phyloP scores from a whole-genome alignment of 2,329 filamentous ascomycete genomes.

The Meredithiella fracta region DNA sequence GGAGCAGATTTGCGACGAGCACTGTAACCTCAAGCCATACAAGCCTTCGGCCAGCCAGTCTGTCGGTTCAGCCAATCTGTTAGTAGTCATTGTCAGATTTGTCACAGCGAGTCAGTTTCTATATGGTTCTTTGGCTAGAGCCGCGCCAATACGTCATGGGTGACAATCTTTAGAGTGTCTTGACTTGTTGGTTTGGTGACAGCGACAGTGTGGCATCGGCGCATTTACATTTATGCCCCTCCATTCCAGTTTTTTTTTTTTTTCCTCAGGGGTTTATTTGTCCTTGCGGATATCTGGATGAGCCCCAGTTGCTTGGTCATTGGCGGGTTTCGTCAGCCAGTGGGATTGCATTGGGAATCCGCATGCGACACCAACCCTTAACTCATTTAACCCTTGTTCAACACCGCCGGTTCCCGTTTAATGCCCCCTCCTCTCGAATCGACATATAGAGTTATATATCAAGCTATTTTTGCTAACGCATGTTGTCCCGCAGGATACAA shows the following conservation, averaged over 20 bases:
- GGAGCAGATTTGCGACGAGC: no score
- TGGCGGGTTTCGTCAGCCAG: no score
- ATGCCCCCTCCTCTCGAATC: background rate
- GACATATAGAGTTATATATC: background rate
- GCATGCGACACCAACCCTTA: background rate
- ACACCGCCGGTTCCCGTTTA: background rate
- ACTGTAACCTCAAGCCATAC: background rate
- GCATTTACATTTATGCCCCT: conserved; percentile 14
- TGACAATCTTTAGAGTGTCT: no score
- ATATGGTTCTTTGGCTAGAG: background rate
- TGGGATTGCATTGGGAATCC: no score
- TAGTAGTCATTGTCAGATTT: background rate
- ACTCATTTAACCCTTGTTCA: background rate
- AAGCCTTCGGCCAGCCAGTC: background rate
- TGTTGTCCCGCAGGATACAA: conserved; percentile 58
- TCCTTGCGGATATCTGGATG: background rate
- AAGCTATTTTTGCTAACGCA: background rate
- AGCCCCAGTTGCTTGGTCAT: background rate
- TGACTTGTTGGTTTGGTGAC: background rate
- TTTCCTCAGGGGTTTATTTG: background rate
- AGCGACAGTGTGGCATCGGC: conserved; percentile 7
- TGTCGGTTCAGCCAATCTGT: background rate
- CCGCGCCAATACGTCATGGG: no score
- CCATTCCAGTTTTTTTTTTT: conserved; percentile 13
- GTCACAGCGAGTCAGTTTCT: no score